Conservation (phyloP, 148 eudicot genomes). For the Cornus suecica region DNA sequence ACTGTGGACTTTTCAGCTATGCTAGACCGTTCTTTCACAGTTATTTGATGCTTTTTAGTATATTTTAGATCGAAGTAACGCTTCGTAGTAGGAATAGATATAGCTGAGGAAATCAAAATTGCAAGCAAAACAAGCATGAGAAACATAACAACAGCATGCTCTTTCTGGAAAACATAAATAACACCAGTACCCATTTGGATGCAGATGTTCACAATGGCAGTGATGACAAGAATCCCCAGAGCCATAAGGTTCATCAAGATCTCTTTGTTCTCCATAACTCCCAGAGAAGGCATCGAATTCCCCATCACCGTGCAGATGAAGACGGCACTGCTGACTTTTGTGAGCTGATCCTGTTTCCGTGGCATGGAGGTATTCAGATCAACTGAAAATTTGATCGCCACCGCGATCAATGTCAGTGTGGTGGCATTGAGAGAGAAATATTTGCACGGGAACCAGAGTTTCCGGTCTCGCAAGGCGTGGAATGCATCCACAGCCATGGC, state of each 20-base stretch:
- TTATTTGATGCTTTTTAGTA: slow-evolving; percentile 25
- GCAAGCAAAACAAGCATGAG: slow-evolving; percentile 37
- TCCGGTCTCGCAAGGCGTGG: slow-evolving; percentile 30
- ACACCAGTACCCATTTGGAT: slow-evolving; percentile 46
- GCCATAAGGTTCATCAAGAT: slow-evolving; percentile 39
- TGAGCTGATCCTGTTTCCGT: slow-evolving; percentile 36
- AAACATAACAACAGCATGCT: slow-evolving; percentile 32
- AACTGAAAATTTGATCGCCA: slow-evolving; percentile 40
- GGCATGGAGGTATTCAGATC: slow-evolving; percentile 62
- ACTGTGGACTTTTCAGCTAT: background rate
- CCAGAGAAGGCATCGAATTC: slow-evolving; percentile 43
- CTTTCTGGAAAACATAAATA: slow-evolving; percentile 41
- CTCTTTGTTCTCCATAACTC: slow-evolving; percentile 33
- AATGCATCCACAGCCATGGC: slow-evolving; percentile 46
- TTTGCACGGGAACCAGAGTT: slow-evolving; percentile 41
- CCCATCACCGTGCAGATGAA: slow-evolving; percentile 43
- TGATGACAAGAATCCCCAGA: slow-evolving; percentile 41
- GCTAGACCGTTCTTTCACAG: slow-evolving; percentile 22
- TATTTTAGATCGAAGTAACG: slow-evolving; percentile 30
- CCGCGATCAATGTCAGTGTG: slow-evolving; percentile 34
- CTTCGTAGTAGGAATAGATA: slow-evolving; percentile 38
- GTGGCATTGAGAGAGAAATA: slow-evolving; percentile 49
- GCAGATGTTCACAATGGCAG: slow-evolving; percentile 38
- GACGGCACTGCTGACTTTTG: slow-evolving; percentile 39
- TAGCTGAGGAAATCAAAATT: slow-evolving; percentile 29